Percentiles rank a stretch among this genome's conserved stretches.
Conservation (phyloP, 2,329 filamentous ascomycete genomes). For the Arthroderma sp. region DNA sequence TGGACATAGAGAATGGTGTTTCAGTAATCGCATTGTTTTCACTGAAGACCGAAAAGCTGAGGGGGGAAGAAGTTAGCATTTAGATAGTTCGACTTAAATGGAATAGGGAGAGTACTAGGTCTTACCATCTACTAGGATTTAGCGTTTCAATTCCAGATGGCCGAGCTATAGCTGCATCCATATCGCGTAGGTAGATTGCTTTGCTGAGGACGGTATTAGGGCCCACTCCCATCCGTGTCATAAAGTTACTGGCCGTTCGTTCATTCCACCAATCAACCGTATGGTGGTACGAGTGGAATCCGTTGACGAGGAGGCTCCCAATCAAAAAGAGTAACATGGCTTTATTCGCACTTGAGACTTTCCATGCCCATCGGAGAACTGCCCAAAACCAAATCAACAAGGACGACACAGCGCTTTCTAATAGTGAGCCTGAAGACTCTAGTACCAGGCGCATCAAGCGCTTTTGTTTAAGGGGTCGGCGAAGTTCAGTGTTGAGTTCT, state of each 20-base stretch:
- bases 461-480: conserved; percentile 47
- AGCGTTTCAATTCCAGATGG: conserved; percentile 17
- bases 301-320: conserved; percentile 58
- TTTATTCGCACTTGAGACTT: conserved; percentile 57
- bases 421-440: conserved; percentile 59
- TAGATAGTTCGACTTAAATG: not conserved
- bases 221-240: conserved; percentile 65
- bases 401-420: conserved; percentile 61
- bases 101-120: not conserved
- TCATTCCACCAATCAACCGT: conserved; percentile 74
- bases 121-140: conserved; percentile 23
- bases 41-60: conserved; percentile 30
- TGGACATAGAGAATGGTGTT: conserved; percentile 16
- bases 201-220: conserved; percentile 73
- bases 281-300: conserved; percentile 61
- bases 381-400: conserved; percentile 67
- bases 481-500: conserved; percentile 24
- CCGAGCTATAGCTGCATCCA: conserved; percentile 50
- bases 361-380: conserved; percentile 50
- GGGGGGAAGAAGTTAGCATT: not conserved
- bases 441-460: conserved; percentile 55
- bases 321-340: conserved; percentile 57
- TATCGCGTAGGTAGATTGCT: conserved; percentile 68
- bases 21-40: conserved; percentile 25
- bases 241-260: conserved; percentile 64